phyloP scores from a whole-genome alignment of 2,329 filamentous ascomycete genomes.

The Fusarium devonianum region DNA sequence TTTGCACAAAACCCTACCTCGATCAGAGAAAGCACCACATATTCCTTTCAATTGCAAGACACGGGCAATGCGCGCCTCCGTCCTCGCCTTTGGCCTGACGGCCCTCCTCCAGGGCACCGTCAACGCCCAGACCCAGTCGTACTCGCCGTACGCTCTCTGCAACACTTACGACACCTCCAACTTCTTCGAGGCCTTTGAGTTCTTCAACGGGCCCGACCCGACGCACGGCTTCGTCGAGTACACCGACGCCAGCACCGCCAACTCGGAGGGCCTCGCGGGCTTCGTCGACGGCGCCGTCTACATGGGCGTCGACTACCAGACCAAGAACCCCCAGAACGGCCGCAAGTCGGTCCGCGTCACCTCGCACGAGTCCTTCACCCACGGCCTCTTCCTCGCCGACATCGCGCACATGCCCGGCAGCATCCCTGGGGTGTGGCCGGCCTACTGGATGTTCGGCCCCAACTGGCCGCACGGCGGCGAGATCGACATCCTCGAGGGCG shows the following conservation, averaged over 20 bases:
- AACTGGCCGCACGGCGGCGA: slow-evolving; percentile 77
- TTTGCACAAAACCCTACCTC: neutral
- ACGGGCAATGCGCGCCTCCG: slow-evolving; percentile 37
- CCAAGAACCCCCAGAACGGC: slow-evolving; percentile 62
- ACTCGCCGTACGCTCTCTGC: slow-evolving; percentile 55
- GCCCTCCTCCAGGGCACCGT: slow-evolving; percentile 41
- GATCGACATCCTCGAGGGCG: slow-evolving; percentile 83
- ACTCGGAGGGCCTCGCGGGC: slow-evolving; percentile 63
- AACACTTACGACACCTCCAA: slow-evolving; percentile 59
- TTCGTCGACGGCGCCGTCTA: slow-evolving; percentile 64
- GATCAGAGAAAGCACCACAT: too few species aligned
- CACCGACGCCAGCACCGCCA: slow-evolving; percentile 64
- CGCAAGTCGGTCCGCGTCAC: slow-evolving; percentile 74
- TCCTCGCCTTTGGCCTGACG: slow-evolving; percentile 41
- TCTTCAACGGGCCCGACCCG: slow-evolving; percentile 68
- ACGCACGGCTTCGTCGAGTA: slow-evolving; percentile 80
- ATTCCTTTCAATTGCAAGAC: slow-evolving; percentile 15
- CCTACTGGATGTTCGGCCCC: slow-evolving; percentile 73
- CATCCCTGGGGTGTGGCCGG: slow-evolving; percentile 78
- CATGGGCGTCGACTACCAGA: slow-evolving; percentile 73
- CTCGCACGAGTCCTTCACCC: slow-evolving; percentile 70
- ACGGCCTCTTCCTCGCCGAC: slow-evolving; percentile 76
- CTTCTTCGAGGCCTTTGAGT: slow-evolving; percentile 64
- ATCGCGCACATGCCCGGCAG: slow-evolving; percentile 78
- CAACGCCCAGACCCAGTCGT: slow-evolving; percentile 48